Evolutionary conservation across 148 eudicot species (phyloP).

Genomic region (Cornus kousa): DNA sequence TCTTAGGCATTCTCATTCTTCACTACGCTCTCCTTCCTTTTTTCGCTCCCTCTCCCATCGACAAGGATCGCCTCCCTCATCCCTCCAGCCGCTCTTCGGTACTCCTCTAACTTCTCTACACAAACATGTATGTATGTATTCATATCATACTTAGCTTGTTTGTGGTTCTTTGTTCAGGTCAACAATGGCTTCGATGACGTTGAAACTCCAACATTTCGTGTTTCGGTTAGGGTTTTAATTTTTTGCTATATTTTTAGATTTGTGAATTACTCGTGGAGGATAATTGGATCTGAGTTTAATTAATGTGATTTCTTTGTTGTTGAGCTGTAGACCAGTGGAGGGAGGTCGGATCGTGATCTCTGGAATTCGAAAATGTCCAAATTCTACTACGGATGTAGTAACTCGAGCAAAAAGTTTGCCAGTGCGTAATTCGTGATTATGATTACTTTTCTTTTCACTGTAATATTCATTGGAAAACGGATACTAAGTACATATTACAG

Average conservation of each 20-base stretch:
- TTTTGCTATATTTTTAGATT: not conserved
- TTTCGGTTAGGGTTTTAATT: conserved; percentile 62
- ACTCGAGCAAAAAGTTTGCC: conserved; percentile 64
- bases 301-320: conserved; percentile 17
- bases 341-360: conserved; percentile 51
- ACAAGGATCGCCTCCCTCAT: conserved; percentile 22
- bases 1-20: conserved; percentile 42
- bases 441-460: no score
- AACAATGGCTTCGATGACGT: conserved; percentile 22
- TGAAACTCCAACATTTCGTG: conserved; percentile 33
- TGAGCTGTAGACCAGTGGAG: conserved; percentile 53
- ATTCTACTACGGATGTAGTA: conserved; percentile 75
- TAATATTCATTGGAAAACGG: no score
- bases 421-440: conserved; percentile 36
- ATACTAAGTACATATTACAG: no score
- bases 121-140: not conserved
- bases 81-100: conserved; percentile 26
- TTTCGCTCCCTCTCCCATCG: conserved; percentile 53
- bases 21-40: conserved; percentile 49
- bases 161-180: conserved; percentile 27
- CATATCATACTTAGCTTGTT: not conserved
- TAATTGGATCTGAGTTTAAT: conserved; percentile 43
- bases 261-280: not conserved
- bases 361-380: conserved; percentile 72
- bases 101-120: conserved; percentile 9